Conservation (phyloP, 805 yeast genomes). For the Wickerhamomyces chaumierensis region DNA sequence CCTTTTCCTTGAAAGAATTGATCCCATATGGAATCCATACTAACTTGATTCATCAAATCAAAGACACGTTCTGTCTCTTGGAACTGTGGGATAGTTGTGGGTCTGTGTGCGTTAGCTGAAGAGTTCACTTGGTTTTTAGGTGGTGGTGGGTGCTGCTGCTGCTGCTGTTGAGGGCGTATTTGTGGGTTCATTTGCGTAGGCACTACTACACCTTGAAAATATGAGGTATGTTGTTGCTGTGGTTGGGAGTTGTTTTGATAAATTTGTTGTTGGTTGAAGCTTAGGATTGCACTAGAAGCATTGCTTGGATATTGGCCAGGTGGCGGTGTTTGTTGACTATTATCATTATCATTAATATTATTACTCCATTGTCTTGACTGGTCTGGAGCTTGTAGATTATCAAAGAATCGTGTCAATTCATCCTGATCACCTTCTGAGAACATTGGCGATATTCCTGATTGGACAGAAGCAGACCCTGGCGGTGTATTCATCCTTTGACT, state of each 20-base stretch:
- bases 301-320: too few relatives aligned
- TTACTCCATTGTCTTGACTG: too few relatives aligned
- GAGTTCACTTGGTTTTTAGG: too few relatives aligned
- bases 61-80: slow-evolving; percentile 44
- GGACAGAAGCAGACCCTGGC: slow-evolving; percentile 8
- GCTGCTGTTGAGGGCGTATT: too few relatives aligned
- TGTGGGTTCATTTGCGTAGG: slow-evolving; percentile 11
- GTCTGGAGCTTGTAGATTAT: slow-evolving; percentile 3
- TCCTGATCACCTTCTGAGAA: slow-evolving; percentile 2
- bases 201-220: too few relatives aligned
- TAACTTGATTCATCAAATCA: slow-evolving; percentile 50
- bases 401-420: slow-evolving; percentile 1
- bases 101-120: too few relatives aligned
- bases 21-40: slow-evolving; percentile 55
- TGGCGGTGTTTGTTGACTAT: too few relatives aligned
- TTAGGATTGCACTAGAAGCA: too few relatives aligned
- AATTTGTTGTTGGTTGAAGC: too few relatives aligned
- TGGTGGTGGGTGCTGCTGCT: slow-evolving; percentile 13
- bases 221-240: not conserved
- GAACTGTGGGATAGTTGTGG: slow-evolving; percentile 11
- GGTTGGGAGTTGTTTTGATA: too few relatives aligned
- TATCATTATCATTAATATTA: too few relatives aligned
- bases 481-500: slow-evolving; percentile 16
- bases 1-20: slow-evolving; percentile 35
- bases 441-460: not conserved